Conservation (phyloP, 2,329 filamentous ascomycete genomes). For the Cercospora berteroae region DNA sequence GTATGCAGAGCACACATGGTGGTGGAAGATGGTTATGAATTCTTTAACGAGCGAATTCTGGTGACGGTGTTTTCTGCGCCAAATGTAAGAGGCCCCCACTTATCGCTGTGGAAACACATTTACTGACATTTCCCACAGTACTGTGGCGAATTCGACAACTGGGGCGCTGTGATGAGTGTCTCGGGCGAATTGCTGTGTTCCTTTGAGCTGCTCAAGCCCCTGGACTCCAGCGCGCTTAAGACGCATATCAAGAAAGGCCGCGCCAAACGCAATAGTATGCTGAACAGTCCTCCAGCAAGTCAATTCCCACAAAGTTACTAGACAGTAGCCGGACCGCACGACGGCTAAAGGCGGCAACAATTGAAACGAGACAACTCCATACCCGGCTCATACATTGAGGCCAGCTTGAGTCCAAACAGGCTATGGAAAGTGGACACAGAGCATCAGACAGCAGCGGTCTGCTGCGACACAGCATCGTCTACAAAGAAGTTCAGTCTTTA, state of each 20-base stretch:
- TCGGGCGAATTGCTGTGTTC: slow-evolving; percentile 90
- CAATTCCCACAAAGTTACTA: slow-evolving; percentile 54
- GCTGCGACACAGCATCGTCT: background rate
- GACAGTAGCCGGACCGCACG: background rate
- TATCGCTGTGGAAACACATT: background rate
- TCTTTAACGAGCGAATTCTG: slow-evolving; percentile 90
- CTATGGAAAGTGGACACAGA: background rate
- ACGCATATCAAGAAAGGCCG: slow-evolving; percentile 98
- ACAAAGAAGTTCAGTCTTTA: background rate
- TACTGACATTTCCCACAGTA: slow-evolving; percentile 43
- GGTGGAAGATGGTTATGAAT: slow-evolving; percentile 97
- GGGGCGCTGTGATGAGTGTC: slow-evolving; percentile 98
- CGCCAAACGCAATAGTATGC: slow-evolving; percentile 89
- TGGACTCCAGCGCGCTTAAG: slow-evolving; percentile 94
- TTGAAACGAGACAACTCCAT: background rate
- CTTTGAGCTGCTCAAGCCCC: slow-evolving; percentile 92
- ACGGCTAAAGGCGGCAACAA: background rate
- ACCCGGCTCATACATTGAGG: background rate
- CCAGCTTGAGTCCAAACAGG: background rate
- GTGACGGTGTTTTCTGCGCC: slow-evolving; percentile 98
- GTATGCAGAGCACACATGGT: slow-evolving; percentile 99
- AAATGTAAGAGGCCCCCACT: slow-evolving; percentile 59
- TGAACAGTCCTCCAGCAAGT: slow-evolving; percentile 75
- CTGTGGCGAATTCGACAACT: slow-evolving; percentile 98
- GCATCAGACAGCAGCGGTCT: background rate